Conservation (phyloP, 352 stramenopile genomes). For the Phytophthora fragariaefolia region DNA sequence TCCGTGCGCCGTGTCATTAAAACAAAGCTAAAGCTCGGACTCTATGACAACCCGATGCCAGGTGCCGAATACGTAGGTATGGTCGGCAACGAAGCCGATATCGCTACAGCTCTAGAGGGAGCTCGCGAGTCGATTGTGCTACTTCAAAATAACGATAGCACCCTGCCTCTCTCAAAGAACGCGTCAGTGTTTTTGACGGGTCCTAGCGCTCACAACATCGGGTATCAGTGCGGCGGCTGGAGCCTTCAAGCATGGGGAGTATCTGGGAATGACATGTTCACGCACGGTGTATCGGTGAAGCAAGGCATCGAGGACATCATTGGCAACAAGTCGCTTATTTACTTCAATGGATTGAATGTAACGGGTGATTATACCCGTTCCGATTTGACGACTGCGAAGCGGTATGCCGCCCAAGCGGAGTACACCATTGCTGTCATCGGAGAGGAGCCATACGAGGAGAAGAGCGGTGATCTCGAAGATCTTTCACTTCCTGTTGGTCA, state of each 20-base stretch:
- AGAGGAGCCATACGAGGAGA: constrained; percentile 78
- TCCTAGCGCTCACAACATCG: too few species aligned
- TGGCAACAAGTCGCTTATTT: constrained; percentile 11
- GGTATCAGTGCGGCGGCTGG: too few species aligned
- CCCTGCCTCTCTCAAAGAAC: too few species aligned
- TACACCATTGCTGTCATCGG: constrained; percentile 54
- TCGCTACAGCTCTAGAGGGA: constrained; percentile 45
- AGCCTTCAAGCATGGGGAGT: too few species aligned
- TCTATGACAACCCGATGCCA: constrained; percentile 65
- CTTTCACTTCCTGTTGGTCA: constrained; percentile 61
- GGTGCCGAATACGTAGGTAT: constrained; percentile 39
- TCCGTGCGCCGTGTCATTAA: constrained; percentile 63
- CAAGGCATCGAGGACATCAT: constrained; percentile 11
- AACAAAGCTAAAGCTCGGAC: constrained; percentile 60
- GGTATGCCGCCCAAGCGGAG: constrained; percentile 32
- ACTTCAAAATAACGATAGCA: too few species aligned
- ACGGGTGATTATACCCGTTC: constrained; percentile 34
- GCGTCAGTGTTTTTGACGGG: too few species aligned
- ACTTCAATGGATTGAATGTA: constrained; percentile 17
- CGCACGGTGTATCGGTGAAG: constrained; percentile 21
- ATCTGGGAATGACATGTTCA: constrained; percentile 20
- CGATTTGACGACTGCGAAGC: constrained; percentile 55
- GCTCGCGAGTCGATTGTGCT: too few species aligned
- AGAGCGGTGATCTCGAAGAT: constrained; percentile 79
- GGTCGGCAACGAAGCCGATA: constrained; percentile 49